Evolutionary conservation across 2,329 filamentous ascomycete genomes (phyloP), one percentile per base, ranked within the genome.

Genomic region (Fusarium decemcellulare): DNA sequence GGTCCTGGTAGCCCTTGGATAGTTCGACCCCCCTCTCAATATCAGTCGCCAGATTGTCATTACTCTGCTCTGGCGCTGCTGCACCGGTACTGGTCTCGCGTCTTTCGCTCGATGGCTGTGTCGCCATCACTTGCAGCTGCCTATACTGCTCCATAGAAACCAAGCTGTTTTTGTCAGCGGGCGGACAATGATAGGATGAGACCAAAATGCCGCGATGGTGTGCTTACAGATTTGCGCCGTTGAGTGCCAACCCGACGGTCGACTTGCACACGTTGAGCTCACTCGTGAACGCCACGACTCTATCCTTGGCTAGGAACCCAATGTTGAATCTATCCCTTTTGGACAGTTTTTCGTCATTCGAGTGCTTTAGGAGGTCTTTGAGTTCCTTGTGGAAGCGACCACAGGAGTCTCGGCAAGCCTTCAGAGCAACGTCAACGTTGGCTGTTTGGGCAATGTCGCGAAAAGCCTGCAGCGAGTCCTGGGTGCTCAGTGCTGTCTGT

Each of bases 211-310:
- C 5, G 5, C 5, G 23, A 5, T 23, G 23, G 23, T 23, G 23
- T 47, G 15, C 46, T 18, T 34, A 34, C 29, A 48, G 30, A 18
- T 48, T 48, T 18, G 46, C n/a, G 2, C 29, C 46, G 7, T 10
- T 34, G n/a, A 48, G 46, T 11, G 46, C 46, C 8, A 48, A 15
- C 10, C n/a, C n/a, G 10, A 48, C 32, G 10, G 44, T 48, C 2
- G 44, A 32, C 44, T 48, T 48, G 44, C 44, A 48, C 10, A 48
- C n/a, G 0, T 14, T 48, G 4, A 48, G 44, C 10, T 48, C 44
- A 14, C 44, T 3, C 1, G 32, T 2, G 5, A 48, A 18, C 0
- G 44, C 44, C 2, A 5, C 10, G 0, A 48, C 44, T 6, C 2
- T 48, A 1, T 16, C 2, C 15, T 32, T 47, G 27, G 15, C 15